phyloP scores from a whole-genome alignment of 768 basidiomycete genomes.

The Russula compacta region DNA sequence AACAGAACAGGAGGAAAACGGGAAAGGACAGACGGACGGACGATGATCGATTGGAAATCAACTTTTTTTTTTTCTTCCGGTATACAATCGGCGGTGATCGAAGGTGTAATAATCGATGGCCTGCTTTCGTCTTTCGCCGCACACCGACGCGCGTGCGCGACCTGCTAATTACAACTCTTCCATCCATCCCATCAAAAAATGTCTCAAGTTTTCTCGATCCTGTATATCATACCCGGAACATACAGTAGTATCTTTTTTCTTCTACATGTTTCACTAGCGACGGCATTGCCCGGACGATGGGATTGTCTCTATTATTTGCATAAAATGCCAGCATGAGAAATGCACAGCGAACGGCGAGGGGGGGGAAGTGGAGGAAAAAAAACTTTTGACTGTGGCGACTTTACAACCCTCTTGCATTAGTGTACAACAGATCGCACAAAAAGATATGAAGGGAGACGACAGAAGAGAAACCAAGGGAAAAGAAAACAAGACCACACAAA shows the following conservation, averaged over 20 bases:
- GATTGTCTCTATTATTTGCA: conserved; percentile 12
- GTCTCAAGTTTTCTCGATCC: not conserved
- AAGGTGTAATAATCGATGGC: no score
- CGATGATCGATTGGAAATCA: no score
- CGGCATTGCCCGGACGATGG: not conserved
- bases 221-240: not conserved
- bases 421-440: conserved; percentile 18
- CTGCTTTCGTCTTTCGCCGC: no score
- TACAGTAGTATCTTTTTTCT: not conserved
- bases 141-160: no score
- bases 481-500: not conserved
- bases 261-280: not conserved
- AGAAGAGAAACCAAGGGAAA: conserved; percentile 3
- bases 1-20: no score
- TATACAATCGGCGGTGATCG: no score
- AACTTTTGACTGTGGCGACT: conserved; percentile 3
- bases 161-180: not conserved
- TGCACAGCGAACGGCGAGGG: conserved; percentile 3
- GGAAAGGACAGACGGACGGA: no score
- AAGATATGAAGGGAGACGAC: conserved; percentile 1
- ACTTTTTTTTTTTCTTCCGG: no score
- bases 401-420: conserved; percentile 18
- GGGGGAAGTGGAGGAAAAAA: not conserved
- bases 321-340: conserved; percentile 17
- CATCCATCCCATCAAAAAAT: not conserved